Percentiles rank a stretch among this genome's conserved stretches.
Evolutionary conservation across 768 basidiomycete species (phyloP).

Genomic region (Calocera cornea): DNA sequence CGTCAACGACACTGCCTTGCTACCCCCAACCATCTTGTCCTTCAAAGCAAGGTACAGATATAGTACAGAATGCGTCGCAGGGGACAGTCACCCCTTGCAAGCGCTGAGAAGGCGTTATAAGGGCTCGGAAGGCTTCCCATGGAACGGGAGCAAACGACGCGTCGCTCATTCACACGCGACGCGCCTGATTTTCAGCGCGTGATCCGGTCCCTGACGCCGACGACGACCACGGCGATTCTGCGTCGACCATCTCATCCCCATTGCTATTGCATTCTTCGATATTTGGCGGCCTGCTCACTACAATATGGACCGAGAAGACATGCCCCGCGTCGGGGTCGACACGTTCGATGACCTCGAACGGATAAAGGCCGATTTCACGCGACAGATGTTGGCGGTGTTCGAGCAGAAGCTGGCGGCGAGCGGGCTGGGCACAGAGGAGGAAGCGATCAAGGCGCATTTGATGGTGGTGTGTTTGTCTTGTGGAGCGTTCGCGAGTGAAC

Average conservation of each 20-base stretch:
- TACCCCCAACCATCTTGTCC: not conserved
- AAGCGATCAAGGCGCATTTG: slow-evolving; percentile 36
- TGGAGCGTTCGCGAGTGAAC: not conserved
- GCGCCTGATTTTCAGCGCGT: slow-evolving; percentile 1
- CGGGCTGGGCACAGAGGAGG: slow-evolving; percentile 32
- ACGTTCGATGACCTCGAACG: slow-evolving; percentile 53
- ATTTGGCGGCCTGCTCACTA: not conserved
- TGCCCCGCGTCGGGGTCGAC: slow-evolving; percentile 33
- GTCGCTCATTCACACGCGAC: slow-evolving; percentile 5
- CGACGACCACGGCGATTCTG: not conserved
- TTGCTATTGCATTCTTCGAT: not conserved
- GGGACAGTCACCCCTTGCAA: not conserved
- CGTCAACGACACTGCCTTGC: not conserved
- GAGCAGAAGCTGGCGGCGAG: slow-evolving; percentile 34
- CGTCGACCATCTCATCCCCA: not conserved
- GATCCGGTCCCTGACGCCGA: not conserved
- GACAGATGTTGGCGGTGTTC: slow-evolving; percentile 34
- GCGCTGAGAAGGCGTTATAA: not conserved
- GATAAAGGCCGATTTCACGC: slow-evolving; percentile 40
- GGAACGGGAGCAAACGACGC: not conserved
- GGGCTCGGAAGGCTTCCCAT: not conserved
- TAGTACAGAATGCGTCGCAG: no score
- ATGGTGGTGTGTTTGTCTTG: slow-evolving; percentile 31
- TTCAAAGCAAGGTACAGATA: not conserved
- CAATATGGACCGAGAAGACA: not conserved